phyloP scores from a whole-genome alignment of 73 alveolate species.

The Paramecium tetraurelia region DNA sequence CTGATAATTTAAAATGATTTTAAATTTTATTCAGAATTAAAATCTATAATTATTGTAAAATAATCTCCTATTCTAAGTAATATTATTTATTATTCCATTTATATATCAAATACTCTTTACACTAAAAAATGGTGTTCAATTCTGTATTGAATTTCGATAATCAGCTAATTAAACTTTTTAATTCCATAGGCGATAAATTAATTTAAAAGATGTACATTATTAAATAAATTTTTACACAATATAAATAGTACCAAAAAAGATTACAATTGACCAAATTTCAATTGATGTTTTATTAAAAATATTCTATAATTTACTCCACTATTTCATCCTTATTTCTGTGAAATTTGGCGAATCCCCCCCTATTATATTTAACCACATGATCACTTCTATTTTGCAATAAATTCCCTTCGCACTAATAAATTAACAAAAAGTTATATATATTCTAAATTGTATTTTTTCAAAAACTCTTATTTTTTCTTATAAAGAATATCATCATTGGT shows the following conservation, averaged over 20 bases:
- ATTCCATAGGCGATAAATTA: not conserved
- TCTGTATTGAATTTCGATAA: not conserved
- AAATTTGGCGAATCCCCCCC: not conserved
- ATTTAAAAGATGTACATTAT: not conserved
- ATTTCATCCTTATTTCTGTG: not conserved
- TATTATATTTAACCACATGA: not conserved
- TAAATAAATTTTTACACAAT: not conserved
- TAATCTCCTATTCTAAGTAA: not conserved
- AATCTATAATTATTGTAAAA: not conserved
- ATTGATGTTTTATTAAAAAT: not conserved
- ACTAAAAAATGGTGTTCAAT: not conserved
- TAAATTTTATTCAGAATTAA: not conserved
- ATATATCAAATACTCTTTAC: not conserved
- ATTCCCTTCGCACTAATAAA: not conserved
- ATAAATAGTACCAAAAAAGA: not conserved
- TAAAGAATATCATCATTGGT: not conserved
- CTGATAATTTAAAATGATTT: not conserved
- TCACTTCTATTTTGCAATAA: not conserved
- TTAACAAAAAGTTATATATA: not conserved
- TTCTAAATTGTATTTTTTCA: slow-evolving; percentile 5
- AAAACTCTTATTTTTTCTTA: not conserved
- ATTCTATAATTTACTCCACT: not conserved
- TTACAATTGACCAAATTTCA: not conserved
- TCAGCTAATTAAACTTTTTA: not conserved
- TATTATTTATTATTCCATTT: not conserved